Evolutionary conservation across 306 rosid species (phyloP).

Genomic region (Castanopsis chinensis): DNA sequence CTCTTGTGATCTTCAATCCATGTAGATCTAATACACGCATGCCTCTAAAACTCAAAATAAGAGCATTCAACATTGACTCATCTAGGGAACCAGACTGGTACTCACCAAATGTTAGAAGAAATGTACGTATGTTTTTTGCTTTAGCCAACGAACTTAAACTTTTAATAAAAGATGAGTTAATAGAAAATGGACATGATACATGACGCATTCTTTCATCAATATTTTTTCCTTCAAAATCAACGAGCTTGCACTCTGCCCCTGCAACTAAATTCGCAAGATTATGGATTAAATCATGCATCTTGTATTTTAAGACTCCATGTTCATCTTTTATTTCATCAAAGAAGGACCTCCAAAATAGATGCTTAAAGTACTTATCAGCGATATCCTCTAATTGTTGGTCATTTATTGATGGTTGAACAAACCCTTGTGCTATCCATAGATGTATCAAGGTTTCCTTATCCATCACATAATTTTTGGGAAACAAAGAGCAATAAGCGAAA

Average conservation of each 20-base stretch:
- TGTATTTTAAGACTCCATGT: too few species aligned
- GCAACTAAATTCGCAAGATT: constrained; percentile 9
- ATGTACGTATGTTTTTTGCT: neutral
- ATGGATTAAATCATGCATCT: neutral
- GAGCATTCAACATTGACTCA: neutral
- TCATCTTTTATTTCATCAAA: neutral
- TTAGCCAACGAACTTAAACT: neutral
- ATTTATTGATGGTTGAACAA: neutral
- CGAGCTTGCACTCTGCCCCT: neutral
- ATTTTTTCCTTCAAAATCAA: neutral
- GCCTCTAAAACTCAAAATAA: neutral
- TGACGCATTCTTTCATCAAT: neutral
- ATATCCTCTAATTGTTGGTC: neutral
- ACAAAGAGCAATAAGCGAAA: neutral
- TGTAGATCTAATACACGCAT: constrained; percentile 12
- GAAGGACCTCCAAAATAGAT: constrained; percentile 14
- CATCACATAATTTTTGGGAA: neutral
- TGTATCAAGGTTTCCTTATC: neutral
- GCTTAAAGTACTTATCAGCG: neutral
- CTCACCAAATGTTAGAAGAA: neutral
- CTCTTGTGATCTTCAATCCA: neutral
- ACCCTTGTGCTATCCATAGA: neutral
- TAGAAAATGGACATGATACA: neutral
- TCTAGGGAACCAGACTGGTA: neutral
- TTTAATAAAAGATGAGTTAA: neutral